Conservation (phyloP, 345 rosid species). For the Camelina neglecta region DNA sequence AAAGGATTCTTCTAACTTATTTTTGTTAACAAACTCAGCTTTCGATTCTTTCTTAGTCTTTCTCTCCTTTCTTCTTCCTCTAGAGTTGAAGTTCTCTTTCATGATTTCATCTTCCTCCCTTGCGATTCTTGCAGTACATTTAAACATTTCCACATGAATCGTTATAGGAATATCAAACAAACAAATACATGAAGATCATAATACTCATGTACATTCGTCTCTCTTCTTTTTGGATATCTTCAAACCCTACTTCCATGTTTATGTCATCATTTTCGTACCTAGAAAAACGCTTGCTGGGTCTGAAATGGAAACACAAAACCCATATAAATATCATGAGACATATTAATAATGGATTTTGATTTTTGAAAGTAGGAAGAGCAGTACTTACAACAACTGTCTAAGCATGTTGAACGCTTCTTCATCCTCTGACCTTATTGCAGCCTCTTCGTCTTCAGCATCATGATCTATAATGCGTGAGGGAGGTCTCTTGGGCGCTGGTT, state of each 20-base stretch:
- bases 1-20: slow-evolving; percentile 14
- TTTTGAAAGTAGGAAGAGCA: neutral
- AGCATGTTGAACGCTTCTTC: slow-evolving; percentile 54
- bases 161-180: neutral
- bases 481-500: slow-evolving; percentile 50
- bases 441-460: slow-evolving; percentile 67
- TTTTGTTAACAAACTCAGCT: slow-evolving; percentile 45
- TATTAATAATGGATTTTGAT: neutral
- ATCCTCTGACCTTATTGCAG: slow-evolving; percentile 50
- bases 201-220: slow-evolving; percentile 63
- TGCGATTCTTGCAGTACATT: slow-evolving; percentile 68
- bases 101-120: slow-evolving; percentile 54
- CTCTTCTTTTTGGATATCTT: slow-evolving; percentile 80
- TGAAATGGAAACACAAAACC: slow-evolving; percentile 13
- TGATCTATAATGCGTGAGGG: slow-evolving; percentile 39
- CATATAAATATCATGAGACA: neutral
- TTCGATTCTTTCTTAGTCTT: slow-evolving; percentile 56
- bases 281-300: slow-evolving; percentile 20
- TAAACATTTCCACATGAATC: neutral
- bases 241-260: slow-evolving; percentile 88
- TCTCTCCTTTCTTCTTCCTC: slow-evolving; percentile 71
- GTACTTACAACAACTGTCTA: slow-evolving; percentile 66
- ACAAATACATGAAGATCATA: neutral
- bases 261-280: slow-evolving; percentile 58
- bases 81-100: slow-evolving; percentile 60